Percentiles rank a stretch among this genome's conserved stretches.
Evolutionary conservation across 2,329 filamentous ascomycete genomes (phyloP).

Genomic region (Fusarium mundagurra): DNA sequence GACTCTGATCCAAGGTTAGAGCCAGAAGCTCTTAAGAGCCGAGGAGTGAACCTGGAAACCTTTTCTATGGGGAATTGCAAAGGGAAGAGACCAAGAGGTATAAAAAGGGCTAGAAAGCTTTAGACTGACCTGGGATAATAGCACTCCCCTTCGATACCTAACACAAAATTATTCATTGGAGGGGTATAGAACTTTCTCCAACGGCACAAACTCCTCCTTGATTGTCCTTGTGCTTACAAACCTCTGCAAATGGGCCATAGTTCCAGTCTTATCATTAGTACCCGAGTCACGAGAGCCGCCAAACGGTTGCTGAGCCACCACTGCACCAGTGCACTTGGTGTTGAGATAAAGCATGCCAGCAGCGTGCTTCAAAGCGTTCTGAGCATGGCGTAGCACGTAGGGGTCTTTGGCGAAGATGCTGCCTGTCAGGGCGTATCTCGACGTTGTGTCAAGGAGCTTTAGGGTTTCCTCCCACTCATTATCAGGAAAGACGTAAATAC

Average conservation of each 20-base stretch:
- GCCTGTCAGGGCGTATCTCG: conserved; percentile 64
- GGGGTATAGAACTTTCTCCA: conserved; percentile 30
- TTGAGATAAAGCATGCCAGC: conserved; percentile 76
- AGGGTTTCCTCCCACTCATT: conserved; percentile 32
- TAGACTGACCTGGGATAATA: no score
- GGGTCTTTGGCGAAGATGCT: conserved; percentile 75
- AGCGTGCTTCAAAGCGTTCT: conserved; percentile 70
- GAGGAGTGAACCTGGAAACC: background rate
- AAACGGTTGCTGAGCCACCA: conserved; percentile 75
- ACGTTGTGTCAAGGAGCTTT: conserved; percentile 25
- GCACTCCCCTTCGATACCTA: rapidly evolving
- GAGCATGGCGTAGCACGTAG: conserved; percentile 68
- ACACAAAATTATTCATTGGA: conserved; percentile 12
- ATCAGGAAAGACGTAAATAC: conserved; percentile 60
- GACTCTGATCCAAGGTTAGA: background rate
- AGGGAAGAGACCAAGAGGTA: no score
- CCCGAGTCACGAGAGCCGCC: conserved; percentile 71
- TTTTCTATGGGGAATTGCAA: no score
- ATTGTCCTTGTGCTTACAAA: conserved; percentile 70
- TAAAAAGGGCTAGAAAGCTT: no score
- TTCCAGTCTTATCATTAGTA: conserved; percentile 75
- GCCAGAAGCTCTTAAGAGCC: background rate
- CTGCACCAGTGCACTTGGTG: conserved; percentile 69
- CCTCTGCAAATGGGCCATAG: conserved; percentile 63
- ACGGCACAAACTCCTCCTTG: conserved; percentile 72